Evolutionary conservation across 1,284 basidiomycete genomes (phyloP).

Genomic region (Anthracocystis walkeri): DNA sequence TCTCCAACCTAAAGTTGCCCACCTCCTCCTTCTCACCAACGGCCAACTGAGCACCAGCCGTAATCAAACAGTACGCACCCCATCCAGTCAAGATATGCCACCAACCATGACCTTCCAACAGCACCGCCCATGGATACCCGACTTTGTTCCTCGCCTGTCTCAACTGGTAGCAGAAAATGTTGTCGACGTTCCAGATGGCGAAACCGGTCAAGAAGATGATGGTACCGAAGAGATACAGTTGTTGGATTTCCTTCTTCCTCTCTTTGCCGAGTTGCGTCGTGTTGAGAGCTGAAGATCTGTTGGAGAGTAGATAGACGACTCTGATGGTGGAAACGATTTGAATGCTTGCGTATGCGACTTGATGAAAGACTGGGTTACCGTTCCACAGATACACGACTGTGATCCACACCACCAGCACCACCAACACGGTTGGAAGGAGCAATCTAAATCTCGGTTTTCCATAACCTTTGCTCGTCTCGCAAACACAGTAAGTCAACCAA

Average conservation of each 20-base stretch:
- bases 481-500: constrained; percentile 58
- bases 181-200: constrained; percentile 73
- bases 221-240: constrained; percentile 40
- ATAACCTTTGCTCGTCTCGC: constrained; percentile 52
- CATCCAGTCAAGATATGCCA: constrained; percentile 74
- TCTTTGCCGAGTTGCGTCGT: constrained; percentile 15
- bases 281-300: constrained; percentile 35
- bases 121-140: constrained; percentile 56
- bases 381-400: constrained; percentile 70
- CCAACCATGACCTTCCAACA: constrained; percentile 69
- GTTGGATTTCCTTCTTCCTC: constrained; percentile 22
- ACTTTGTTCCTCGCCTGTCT: constrained; percentile 41
- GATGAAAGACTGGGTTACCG: constrained; percentile 74
- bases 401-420: constrained; percentile 48
- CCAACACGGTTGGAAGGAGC: constrained; percentile 39
- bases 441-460: constrained; percentile 34
- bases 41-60: constrained; percentile 50
- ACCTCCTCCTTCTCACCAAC: constrained; percentile 53
- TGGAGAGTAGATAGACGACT: constrained; percentile 62
- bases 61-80: constrained; percentile 71
- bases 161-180: constrained; percentile 71
- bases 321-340: constrained; percentile 66
- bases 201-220: constrained; percentile 71
- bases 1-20: constrained; percentile 38
- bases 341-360: constrained; percentile 72